Evolutionary conservation across 306 rosid species (phyloP).

Genomic region (Cotoneaster glaucophyllus): DNA sequence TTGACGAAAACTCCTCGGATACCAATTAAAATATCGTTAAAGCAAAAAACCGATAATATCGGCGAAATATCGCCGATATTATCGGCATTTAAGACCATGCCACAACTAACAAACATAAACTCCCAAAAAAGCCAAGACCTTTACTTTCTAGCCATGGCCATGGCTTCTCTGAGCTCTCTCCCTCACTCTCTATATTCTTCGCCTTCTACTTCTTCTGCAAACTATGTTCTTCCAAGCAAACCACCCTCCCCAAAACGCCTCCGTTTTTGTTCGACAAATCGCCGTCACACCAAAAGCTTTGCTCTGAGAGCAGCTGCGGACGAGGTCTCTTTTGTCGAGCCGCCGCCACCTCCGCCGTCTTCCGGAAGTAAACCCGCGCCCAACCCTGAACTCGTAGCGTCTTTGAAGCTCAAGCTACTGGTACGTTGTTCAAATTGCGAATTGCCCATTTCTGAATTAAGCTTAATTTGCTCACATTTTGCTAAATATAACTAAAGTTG

Average conservation of each 20-base stretch:
- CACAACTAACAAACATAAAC: neutral
- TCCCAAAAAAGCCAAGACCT: neutral
- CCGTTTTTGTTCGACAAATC: constrained; percentile 1
- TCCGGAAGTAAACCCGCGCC: neutral
- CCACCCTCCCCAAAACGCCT: constrained; percentile 1
- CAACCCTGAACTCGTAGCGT: constrained; percentile 28
- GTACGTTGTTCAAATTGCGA: constrained; percentile 21
- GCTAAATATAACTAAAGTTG: neutral
- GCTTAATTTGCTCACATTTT: neutral
- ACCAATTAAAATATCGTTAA: no score
- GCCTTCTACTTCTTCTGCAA: constrained; percentile 5
- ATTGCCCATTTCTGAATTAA: neutral
- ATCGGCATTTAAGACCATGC: no score
- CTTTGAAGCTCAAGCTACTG: constrained; percentile 70
- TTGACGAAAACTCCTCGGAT: no score
- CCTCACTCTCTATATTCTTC: constrained; percentile 20
- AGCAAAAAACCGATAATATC: no score
- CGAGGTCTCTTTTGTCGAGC: constrained; percentile 21
- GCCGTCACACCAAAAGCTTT: constrained; percentile 17
- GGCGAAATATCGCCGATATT: no score
- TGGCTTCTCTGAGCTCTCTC: constrained; percentile 42
- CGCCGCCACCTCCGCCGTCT: constrained; percentile 23
- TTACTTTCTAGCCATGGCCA: neutral
- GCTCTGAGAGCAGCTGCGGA: constrained; percentile 32
- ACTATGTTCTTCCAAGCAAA: constrained; percentile 11